phyloP scores from a whole-genome alignment of 352 stramenopile species.

The Globisporangium abappressorium region DNA sequence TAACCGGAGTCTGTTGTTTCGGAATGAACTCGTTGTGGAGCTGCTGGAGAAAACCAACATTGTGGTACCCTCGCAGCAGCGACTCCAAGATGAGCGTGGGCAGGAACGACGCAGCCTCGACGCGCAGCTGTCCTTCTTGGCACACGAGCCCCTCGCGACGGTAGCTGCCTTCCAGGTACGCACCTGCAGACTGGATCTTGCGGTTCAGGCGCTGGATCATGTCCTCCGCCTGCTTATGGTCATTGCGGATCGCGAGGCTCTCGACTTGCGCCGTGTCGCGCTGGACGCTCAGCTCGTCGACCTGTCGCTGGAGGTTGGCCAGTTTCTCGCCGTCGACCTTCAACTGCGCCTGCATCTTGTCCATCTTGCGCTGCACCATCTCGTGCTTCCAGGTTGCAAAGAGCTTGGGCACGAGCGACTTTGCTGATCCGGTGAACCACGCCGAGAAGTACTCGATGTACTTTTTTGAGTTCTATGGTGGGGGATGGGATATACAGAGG shows the following conservation, averaged over 20 bases:
- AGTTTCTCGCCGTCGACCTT: constrained; percentile 31
- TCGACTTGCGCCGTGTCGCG: constrained; percentile 49
- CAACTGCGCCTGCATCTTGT: constrained; percentile 37
- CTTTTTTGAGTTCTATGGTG: constrained; percentile 60
- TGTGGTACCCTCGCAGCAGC: constrained; percentile 57
- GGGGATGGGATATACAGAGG: neutral
- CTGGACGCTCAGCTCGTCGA: constrained; percentile 48
- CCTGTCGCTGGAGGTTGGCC: constrained; percentile 39
- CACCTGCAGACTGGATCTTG: constrained; percentile 56
- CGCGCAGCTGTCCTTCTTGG: constrained; percentile 59
- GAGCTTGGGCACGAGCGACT: constrained; percentile 47
- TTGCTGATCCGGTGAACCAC: constrained; percentile 61
- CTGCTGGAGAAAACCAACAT: constrained; percentile 62
- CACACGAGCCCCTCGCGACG: constrained; percentile 51
- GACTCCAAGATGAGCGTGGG: constrained; percentile 65
- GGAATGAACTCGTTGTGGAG: constrained; percentile 23
- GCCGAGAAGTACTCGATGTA: constrained; percentile 70
- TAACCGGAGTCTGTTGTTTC: neutral
- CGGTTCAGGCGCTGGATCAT: constrained; percentile 41
- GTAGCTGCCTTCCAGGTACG: constrained; percentile 44
- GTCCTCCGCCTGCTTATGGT: constrained; percentile 60
- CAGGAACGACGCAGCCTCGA: constrained; percentile 61
- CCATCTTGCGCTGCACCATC: constrained; percentile 24
- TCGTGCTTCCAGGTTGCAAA: constrained; percentile 56
- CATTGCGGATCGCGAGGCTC: constrained; percentile 48